Conservation (phyloP, 306 rosid species). For the Cucurbita argyrosperma region DNA sequence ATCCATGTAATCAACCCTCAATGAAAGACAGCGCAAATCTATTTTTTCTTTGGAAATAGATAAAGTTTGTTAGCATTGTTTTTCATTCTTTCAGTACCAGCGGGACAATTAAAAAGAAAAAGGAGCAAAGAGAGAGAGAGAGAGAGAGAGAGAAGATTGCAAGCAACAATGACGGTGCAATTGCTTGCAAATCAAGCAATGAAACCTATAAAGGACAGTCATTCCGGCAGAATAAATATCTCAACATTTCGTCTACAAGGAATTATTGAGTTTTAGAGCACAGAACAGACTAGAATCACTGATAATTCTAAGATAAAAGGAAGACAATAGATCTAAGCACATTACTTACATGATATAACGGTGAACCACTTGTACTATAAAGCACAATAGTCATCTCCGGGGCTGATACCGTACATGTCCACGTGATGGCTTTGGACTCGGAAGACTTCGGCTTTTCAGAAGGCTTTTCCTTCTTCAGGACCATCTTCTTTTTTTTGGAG, state of each 20-base stretch:
- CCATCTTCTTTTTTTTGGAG: constrained; percentile 61
- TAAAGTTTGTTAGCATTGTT: background rate
- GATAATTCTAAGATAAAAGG: constrained; percentile 7
- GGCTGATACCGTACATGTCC: constrained; percentile 95
- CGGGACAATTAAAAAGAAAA: background rate
- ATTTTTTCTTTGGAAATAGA: background rate
- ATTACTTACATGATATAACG: constrained; percentile 76
- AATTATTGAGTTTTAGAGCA: background rate
- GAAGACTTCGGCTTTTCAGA: constrained; percentile 37
- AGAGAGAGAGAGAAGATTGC: background rate
- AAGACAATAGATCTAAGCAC: background rate
- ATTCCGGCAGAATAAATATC: background rate
- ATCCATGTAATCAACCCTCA: background rate
- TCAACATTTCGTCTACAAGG: background rate
- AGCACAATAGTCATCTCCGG: constrained; percentile 93
- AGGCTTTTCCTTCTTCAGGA: constrained; percentile 50
- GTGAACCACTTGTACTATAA: constrained; percentile 51
- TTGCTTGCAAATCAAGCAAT: background rate
- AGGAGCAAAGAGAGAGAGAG: background rate
- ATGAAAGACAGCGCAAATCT: background rate
- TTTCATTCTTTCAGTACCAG: background rate
- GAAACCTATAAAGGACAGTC: background rate
- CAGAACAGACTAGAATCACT: background rate
- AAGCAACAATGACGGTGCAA: background rate
- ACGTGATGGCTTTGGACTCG: constrained; percentile 62